Evolutionary conservation across 1,139 yeast species (phyloP).

Genomic region (Hyphopichia fennica): DNA sequence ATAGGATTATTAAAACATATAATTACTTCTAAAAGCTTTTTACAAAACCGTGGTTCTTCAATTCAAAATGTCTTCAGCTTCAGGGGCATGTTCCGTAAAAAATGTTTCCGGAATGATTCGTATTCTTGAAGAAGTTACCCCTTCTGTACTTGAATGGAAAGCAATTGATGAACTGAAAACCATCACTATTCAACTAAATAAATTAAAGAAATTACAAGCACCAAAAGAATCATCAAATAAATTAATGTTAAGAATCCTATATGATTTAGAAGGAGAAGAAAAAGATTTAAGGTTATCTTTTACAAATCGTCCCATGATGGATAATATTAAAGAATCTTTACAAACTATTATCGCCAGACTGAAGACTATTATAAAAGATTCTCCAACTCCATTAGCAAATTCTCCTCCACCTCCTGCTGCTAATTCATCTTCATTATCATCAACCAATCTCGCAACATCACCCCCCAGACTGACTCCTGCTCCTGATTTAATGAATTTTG

Average conservation of each 20-base stretch:
- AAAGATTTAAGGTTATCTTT: constrained; percentile 61
- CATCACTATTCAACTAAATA: constrained; percentile 51
- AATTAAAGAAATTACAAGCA: constrained; percentile 66
- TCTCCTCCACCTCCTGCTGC: constrained; percentile 14
- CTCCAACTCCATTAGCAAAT: constrained; percentile 31
- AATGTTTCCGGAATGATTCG: constrained; percentile 68
- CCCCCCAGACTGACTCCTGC: not conserved
- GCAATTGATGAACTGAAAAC: constrained; percentile 60
- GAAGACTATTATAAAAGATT: constrained; percentile 47
- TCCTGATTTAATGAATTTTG: constrained; percentile 25
- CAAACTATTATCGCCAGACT: constrained; percentile 73
- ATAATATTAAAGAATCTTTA: constrained; percentile 64
- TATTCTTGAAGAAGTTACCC: constrained; percentile 64
- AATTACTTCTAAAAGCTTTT: no score
- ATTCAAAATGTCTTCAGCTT: constrained; percentile 16
- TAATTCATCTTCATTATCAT: constrained; percentile 6
- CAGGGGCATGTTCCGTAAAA: constrained; percentile 70
- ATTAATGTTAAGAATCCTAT: constrained; percentile 63
- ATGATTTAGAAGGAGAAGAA: constrained; percentile 28
- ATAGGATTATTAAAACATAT: no score
- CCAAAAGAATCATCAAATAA: constrained; percentile 71
- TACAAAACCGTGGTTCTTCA: not conserved
- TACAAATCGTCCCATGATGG: constrained; percentile 74
- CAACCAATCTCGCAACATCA: not conserved
- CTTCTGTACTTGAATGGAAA: constrained; percentile 67